Conservation (phyloP, 2,329 filamentous ascomycete genomes). For the Neophaeococcomyces aloes region DNA sequence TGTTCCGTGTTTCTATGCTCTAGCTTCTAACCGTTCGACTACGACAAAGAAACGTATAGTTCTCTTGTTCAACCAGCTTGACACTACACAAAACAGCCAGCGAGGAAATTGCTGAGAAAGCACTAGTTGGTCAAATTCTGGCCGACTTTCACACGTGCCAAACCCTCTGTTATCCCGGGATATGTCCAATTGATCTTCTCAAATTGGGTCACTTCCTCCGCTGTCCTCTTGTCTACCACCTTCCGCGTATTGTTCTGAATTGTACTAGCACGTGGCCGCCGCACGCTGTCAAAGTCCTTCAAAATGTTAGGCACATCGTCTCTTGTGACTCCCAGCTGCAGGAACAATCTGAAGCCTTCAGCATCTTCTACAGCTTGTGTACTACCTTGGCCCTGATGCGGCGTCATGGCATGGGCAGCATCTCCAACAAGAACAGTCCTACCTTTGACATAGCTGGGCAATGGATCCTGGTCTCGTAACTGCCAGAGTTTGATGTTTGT, state of each 20-base stretch:
- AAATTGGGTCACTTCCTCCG: constrained; percentile 2
- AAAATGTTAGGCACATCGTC: constrained; percentile 1
- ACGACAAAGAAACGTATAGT: too few relatives aligned
- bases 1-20: too few relatives aligned
- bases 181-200: constrained; percentile 8
- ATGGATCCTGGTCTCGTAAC: constrained; percentile 10
- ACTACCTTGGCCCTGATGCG: constrained; percentile 22
- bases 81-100: too few relatives aligned
- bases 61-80: too few relatives aligned
- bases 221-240: neutral
- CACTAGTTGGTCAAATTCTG: too few relatives aligned
- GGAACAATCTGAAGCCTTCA: constrained; percentile 10
- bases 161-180: constrained; percentile 1
- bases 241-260: constrained; percentile 8
- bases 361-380: constrained; percentile 14
- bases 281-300: constrained; percentile 8
- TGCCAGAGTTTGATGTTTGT: constrained; percentile 12
- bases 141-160: too few relatives aligned
- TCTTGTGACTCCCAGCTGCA: neutral
- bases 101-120: too few relatives aligned
- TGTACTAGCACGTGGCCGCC: constrained; percentile 7
- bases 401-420: constrained; percentile 27
- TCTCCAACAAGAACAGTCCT: constrained; percentile 24
- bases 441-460: constrained; percentile 15
- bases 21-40: too few relatives aligned